phyloP scores from a whole-genome alignment of 345 rosid genomes.

The Salix dunnii region DNA sequence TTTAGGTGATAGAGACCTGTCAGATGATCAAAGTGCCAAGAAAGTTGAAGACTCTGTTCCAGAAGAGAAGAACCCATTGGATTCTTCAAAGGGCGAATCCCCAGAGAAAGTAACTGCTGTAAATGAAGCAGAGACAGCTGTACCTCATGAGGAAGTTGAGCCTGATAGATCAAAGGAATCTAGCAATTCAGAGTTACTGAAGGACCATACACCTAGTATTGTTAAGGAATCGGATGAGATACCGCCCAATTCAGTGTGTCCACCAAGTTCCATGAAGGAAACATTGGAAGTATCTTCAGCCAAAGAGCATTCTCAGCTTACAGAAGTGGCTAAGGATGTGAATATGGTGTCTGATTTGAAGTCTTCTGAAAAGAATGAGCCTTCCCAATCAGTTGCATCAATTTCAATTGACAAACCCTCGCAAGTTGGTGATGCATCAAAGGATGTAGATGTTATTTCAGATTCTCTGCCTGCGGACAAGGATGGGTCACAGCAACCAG shows the following conservation, averaged over 20 bases:
- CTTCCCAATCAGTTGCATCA: conserved; percentile 5
- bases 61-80: conserved; percentile 39
- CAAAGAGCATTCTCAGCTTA: conserved; percentile 3
- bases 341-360: conserved; percentile 7
- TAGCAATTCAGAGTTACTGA: conserved; percentile 20
- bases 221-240: conserved; percentile 21
- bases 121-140: conserved; percentile 16
- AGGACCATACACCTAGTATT: conserved; percentile 27
- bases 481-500: conserved; percentile 34
- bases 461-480: conserved; percentile 38
- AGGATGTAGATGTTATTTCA: conserved; percentile 38
- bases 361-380: conserved; percentile 4
- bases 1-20: conserved; percentile 28
- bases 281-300: conserved; percentile 25
- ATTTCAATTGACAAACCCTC: conserved; percentile 32
- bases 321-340: conserved; percentile 4
- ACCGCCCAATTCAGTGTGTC: conserved; percentile 16
- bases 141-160: conserved; percentile 29
- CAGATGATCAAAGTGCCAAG: conserved; percentile 30
- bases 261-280: conserved; percentile 30
- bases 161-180: conserved; percentile 37
- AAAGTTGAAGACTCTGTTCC: conserved; percentile 38
- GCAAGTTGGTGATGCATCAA: conserved; percentile 32
- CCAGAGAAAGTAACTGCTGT: conserved; percentile 23
- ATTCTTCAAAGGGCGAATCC: conserved; percentile 32